Conservation (phyloP, 164 flowering plant species). For the Malania oleifera region DNA sequence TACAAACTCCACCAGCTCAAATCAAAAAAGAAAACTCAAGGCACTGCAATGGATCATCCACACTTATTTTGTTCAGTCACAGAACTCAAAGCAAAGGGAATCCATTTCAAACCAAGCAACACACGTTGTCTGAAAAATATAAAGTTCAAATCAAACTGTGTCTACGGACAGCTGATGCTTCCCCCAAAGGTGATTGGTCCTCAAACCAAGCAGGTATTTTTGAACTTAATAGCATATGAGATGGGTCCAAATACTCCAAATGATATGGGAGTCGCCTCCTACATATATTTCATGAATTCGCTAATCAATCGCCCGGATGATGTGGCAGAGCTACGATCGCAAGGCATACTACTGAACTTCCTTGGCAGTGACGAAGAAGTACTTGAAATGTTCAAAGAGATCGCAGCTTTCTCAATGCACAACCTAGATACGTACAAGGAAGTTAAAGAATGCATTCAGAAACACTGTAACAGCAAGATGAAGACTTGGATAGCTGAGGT, state of each 20-base stretch:
- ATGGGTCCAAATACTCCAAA: not conserved
- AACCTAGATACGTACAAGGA: not conserved
- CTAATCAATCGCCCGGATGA: conserved; percentile 8
- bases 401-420: not conserved
- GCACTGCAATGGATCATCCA: no score
- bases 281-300: conserved; percentile 7
- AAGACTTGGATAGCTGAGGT: not conserved
- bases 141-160: not conserved
- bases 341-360: not conserved
- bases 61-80: conserved; percentile 8
- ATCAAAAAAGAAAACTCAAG: not conserved
- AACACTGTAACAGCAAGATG: not conserved
- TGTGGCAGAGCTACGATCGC: conserved; percentile 5
- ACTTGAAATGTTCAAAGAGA: conserved; percentile 8
- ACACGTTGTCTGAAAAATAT: conserved; percentile 1
- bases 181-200: conserved; percentile 6
- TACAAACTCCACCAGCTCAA: no score
- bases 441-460: not conserved
- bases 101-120: conserved; percentile 2
- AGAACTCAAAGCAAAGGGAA: conserved; percentile 19
- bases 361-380: conserved; percentile 8
- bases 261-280: not conserved
- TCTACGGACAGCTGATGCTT: not conserved
- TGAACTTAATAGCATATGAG: conserved; percentile 10
- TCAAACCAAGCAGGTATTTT: not conserved